Evolutionary conservation across 495 filamentous ascomycete species (phyloP), one percentile per base, ranked within the genome.

Genomic region (Sordaria brevicollis): DNA sequence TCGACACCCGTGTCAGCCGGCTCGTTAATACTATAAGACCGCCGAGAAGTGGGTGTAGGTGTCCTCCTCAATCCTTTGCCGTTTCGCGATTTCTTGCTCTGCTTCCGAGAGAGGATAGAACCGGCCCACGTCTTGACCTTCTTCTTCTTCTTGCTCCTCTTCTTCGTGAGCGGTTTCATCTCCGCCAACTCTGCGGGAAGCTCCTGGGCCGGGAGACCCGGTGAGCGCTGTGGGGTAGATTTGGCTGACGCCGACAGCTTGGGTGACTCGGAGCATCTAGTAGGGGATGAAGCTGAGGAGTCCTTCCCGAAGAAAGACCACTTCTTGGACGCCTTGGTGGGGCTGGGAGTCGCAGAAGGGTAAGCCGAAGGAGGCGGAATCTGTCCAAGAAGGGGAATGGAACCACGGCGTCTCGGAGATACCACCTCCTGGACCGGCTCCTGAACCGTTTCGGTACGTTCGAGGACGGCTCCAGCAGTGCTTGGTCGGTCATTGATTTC

Each of bases 111-210:
- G 38, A 95, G 77, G 70, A 95, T 89, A 21, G 90, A 87, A 33
- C 89, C 91, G 38, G 92, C 91, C 91, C 92, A 94, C 2, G 88
- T 87, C 71, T 90, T 92, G 68, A 93, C 91, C 78, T 89, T 92
- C 76, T 92, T 92, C 72, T 91, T 87, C 75, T 89, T 90, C 78
- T 92, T 91, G 49, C 81, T 83, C 15, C 80, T 75, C 76, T 91
- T 93, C 71, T 83, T 83, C 37, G 65, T 72, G 10, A 72, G 49
- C 1, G 73, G 74, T 66, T 79, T 81, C 5, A 65, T 21, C 0
- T 67, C 68, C 8, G 57, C 70, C 5, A 43, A 4, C 9, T 66
- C 66, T 9, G 71, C 72, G 3, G 37, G 66, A 10, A 69, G 9
- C 9, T 49, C 68, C 0, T 67, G 38, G 2, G 67, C 25, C 5